phyloP scores from a whole-genome alignment of 179 eudicot genomes.

The Silene vulgaris region DNA sequence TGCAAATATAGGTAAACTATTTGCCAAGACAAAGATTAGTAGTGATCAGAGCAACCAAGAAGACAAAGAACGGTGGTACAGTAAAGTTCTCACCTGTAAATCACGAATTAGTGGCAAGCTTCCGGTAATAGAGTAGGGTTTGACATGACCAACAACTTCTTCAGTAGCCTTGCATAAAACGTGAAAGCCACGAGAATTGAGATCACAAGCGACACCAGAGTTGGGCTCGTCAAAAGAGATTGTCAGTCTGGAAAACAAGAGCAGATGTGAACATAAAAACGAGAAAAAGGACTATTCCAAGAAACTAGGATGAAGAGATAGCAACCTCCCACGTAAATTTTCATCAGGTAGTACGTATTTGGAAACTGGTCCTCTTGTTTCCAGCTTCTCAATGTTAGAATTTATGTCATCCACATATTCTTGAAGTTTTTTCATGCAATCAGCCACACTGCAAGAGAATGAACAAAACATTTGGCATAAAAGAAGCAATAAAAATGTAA shows the following conservation, averaged over 20 bases:
- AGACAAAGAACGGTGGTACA: not conserved
- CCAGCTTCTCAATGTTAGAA: constrained; percentile 76
- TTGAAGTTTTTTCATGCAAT: constrained; percentile 62
- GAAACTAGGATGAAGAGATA: constrained; percentile 14
- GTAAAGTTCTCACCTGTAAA: constrained; percentile 47
- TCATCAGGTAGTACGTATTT: constrained; percentile 90
- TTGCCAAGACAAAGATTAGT: not conserved
- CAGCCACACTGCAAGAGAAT: constrained; percentile 53
- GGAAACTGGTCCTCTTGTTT: constrained; percentile 81
- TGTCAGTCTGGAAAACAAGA: constrained; percentile 40
- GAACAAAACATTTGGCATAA: not conserved
- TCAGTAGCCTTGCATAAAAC: constrained; percentile 91
- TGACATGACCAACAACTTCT: constrained; percentile 82
- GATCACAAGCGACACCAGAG: constrained; percentile 88
- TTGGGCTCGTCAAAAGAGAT: constrained; percentile 65
- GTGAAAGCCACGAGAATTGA: constrained; percentile 82
- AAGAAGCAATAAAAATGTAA: not conserved
- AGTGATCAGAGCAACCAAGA: not conserved
- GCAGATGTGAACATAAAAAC: constrained; percentile 12
- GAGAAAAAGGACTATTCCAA: not conserved
- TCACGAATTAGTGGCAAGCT: constrained; percentile 90
- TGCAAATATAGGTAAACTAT: not conserved
- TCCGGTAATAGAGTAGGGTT: constrained; percentile 95
- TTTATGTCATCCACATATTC: constrained; percentile 83
- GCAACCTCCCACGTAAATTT: constrained; percentile 73